Evolutionary conservation across 2,329 filamentous ascomycete genomes (phyloP).

Genomic region (Fusarium sp.): DNA sequence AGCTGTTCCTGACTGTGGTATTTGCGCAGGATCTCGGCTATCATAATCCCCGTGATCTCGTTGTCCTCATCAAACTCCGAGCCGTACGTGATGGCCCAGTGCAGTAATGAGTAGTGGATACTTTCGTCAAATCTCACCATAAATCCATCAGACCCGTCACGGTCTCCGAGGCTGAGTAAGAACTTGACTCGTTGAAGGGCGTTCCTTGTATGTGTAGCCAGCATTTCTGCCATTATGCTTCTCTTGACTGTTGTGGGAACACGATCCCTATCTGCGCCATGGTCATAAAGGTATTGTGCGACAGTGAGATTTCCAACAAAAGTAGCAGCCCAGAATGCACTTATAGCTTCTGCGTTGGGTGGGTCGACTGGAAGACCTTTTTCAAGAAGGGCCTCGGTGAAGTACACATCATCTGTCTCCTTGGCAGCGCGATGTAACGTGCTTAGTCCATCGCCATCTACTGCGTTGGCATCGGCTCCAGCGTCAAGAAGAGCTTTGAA

Average conservation of each 20-base stretch:
- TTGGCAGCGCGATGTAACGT: neutral
- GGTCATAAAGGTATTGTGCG: neutral
- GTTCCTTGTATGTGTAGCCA: neutral
- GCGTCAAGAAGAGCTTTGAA: neutral
- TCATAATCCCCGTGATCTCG: neutral
- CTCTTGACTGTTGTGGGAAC: neutral
- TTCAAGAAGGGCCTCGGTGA: neutral
- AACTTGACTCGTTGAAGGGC: neutral
- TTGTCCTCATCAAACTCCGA: neutral
- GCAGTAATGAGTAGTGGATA: neutral
- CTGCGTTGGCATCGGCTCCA: neutral
- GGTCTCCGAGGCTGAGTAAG: neutral
- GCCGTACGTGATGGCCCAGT: neutral
- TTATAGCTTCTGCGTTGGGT: neutral
- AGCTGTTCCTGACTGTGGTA: neutral
- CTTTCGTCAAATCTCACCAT: neutral
- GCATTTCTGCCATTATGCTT: neutral
- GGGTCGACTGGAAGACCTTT: neutral
- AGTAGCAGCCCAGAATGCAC: neutral
- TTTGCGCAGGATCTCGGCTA: neutral
- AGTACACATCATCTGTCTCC: neutral
- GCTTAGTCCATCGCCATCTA: neutral
- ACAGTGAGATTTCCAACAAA: neutral
- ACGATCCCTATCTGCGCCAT: neutral
- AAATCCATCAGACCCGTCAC: neutral